Percentiles rank a stretch among this genome's conserved stretches.
phyloP scores from a whole-genome alignment of 805 yeast genomes.

The Lachancea lanzarotensis region DNA sequence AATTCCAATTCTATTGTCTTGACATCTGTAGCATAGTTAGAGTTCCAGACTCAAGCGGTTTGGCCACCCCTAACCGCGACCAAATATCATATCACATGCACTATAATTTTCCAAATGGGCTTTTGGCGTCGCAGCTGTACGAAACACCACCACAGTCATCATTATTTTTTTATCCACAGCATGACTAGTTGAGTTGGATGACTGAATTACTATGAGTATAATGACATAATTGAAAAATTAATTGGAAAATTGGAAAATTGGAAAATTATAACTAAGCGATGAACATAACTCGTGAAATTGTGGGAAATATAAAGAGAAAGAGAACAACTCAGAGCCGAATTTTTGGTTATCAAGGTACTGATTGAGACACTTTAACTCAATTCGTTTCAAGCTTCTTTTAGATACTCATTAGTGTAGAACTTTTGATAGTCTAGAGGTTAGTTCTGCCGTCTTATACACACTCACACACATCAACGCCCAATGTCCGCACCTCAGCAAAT shows the following conservation, averaged over 20 bases:
- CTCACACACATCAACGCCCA: no score
- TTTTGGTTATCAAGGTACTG: no score
- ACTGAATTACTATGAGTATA: not conserved
- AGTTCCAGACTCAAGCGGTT: no score
- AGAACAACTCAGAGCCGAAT: no score
- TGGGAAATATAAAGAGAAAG: not conserved
- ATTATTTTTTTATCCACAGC: not conserved
- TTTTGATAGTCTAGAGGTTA: no score
- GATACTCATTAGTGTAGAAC: no score
- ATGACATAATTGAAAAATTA: conserved; percentile 4
- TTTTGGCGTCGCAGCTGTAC: not conserved
- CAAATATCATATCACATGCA: conserved; percentile 5
- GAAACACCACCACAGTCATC: not conserved
- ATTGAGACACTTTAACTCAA: no score
- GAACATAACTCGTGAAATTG: not conserved
- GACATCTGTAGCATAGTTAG: no score
- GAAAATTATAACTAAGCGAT: not conserved
- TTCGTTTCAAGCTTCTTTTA: no score
- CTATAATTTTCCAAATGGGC: conserved; percentile 1
- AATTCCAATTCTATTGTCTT: no score
- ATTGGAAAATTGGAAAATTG: not conserved
- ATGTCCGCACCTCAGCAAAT: conserved; percentile 72
- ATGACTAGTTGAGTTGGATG: not conserved
- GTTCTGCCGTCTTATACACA: no score
- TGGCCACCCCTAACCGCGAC: no score